These are phyloP conservation scores for Phytophthora multivora DNA, from an alignment of 352 stramenopile genomes.

Conservation along the genomic window DNA sequence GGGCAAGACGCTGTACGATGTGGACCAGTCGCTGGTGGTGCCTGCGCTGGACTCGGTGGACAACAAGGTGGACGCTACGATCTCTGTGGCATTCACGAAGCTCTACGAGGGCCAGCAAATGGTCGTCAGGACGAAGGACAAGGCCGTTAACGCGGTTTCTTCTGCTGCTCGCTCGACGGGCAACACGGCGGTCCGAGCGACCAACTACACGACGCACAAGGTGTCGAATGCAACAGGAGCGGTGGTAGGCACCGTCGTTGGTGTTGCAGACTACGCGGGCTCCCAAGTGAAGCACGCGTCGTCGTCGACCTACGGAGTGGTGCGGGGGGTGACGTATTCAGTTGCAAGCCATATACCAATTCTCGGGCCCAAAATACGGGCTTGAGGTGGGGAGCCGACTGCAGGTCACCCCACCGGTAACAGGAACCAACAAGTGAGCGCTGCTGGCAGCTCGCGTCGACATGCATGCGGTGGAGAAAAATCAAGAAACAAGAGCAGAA, in stretches of 20 bases:
- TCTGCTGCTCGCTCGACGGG: conserved; percentile 44
- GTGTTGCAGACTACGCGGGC: conserved; percentile 60
- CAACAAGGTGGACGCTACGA: conserved; percentile 74
- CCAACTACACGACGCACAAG: conserved; percentile 63
- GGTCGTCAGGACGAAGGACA: conserved; percentile 70
- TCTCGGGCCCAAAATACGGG: conserved; percentile 71
- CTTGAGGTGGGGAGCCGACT: conserved; percentile 50
- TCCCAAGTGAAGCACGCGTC: conserved; percentile 68
- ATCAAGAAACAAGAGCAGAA: conserved; percentile 18
- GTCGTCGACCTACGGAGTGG: conserved; percentile 63
- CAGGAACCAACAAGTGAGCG: conserved; percentile 33
- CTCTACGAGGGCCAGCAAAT: conserved; percentile 67
- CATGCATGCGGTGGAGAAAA: conserved; percentile 35
- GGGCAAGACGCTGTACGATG: conserved; percentile 61
- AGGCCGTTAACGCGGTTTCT: conserved; percentile 45
- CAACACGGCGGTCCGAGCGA: conserved; percentile 51
- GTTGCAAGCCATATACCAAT: conserved; percentile 65
- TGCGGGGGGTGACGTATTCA: conserved; percentile 61
- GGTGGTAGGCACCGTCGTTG: conserved; percentile 43
- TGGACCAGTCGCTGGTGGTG: conserved; percentile 62
- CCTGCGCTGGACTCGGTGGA: conserved; percentile 67
- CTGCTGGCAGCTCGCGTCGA: conserved; percentile 10
- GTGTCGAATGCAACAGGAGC: conserved; percentile 26
- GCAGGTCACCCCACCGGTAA: conserved; percentile 50
- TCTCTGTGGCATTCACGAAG: conserved; percentile 68